phyloP scores from a whole-genome alignment of 139 green algal genomes.

The Raphidocelis subcapitata region DNA sequence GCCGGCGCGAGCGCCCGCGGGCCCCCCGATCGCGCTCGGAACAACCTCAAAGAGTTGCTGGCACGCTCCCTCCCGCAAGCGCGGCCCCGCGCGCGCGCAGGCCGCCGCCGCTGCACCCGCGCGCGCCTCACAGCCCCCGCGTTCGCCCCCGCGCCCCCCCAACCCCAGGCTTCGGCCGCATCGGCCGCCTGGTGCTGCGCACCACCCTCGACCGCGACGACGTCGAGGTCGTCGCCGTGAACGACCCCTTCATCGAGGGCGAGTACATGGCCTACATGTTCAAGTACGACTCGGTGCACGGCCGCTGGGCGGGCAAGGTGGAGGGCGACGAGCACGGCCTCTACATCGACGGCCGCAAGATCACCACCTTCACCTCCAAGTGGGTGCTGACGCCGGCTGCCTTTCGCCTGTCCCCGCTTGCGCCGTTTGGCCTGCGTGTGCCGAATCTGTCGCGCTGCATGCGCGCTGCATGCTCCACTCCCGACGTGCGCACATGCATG shows the following conservation, averaged over 20 bases:
- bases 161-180: constrained; percentile 85
- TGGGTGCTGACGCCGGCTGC: constrained; percentile 25
- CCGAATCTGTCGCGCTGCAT: too few relatives aligned
- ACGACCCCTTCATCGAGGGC: constrained; percentile 87
- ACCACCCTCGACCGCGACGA: constrained; percentile 67
- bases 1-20: too few relatives aligned
- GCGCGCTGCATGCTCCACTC: too few relatives aligned
- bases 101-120: neutral
- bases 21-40: neutral
- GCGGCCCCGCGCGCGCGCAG: neutral
- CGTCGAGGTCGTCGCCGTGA: constrained; percentile 86
- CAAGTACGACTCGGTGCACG: constrained; percentile 91
- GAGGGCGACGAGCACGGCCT: constrained; percentile 48
- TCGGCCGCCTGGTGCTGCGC: constrained; percentile 70
- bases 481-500: too few relatives aligned
- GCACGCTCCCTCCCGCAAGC: neutral
- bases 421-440: neutral
- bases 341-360: constrained; percentile 66
- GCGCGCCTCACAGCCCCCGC: neutral
- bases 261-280: constrained; percentile 82
- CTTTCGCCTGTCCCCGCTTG: neutral
- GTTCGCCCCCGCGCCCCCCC: neutral
- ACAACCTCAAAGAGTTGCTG: neutral
- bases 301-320: constrained; percentile 56
- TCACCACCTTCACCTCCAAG: constrained; percentile 71